Evolutionary conservation across 306 rosid species (phyloP).

Genomic region (Rubus idaeus): DNA sequence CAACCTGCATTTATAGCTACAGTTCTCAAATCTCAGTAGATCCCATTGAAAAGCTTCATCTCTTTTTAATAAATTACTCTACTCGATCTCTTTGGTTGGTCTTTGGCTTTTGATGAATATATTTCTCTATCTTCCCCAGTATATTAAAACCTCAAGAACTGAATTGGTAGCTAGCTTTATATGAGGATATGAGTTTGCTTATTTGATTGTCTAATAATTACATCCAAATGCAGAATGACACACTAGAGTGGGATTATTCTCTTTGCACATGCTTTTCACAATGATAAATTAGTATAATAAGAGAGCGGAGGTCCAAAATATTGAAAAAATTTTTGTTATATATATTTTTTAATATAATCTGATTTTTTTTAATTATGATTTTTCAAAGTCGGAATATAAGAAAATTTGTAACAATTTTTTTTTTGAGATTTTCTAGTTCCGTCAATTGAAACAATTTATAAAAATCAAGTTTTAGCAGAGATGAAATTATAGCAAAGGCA

Average conservation of each 20-base stretch:
- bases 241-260: background rate
- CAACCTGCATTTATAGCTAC: background rate
- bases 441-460: too few relatives aligned
- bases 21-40: background rate
- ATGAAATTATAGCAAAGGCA: too few relatives aligned
- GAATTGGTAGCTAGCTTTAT: background rate
- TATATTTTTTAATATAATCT: too few relatives aligned
- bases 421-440: too few relatives aligned
- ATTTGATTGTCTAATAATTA: slow-evolving; percentile 10
- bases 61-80: background rate
- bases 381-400: too few relatives aligned
- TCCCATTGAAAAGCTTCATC: background rate
- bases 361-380: too few relatives aligned
- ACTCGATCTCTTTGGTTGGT: slow-evolving; percentile 1
- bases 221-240: background rate
- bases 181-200: background rate
- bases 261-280: background rate
- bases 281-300: background rate
- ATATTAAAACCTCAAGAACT: background rate
- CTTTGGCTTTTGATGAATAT: background rate
- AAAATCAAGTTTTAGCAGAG: too few relatives aligned
- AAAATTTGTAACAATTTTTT: too few relatives aligned
- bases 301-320: too few relatives aligned
- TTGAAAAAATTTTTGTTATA: too few relatives aligned
- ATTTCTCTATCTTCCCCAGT: background rate